Evolutionary conservation across 129 eudicot genomes (phyloP).

Genomic region (Ambrosia trifida): DNA sequence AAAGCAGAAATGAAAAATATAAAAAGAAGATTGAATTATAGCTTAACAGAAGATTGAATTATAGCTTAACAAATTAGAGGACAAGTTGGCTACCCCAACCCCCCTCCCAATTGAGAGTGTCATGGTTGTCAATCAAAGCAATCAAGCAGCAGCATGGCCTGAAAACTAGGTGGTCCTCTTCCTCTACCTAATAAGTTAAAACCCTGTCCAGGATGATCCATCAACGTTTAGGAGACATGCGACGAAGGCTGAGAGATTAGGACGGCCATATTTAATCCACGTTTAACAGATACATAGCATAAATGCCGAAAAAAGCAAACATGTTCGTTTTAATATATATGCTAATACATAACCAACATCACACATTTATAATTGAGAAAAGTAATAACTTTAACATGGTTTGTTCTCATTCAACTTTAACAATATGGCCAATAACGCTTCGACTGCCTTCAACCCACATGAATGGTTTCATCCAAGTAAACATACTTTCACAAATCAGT

Average conservation of each 20-base stretch:
- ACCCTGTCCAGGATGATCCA: constrained; percentile 45
- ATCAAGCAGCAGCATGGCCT: constrained; percentile 52
- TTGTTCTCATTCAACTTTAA: constrained; percentile 27
- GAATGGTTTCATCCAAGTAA: constrained; percentile 30
- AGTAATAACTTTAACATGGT: constrained; percentile 17
- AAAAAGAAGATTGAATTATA: neutral
- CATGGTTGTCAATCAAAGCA: constrained; percentile 39
- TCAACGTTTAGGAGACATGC: constrained; percentile 40
- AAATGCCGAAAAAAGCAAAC: neutral
- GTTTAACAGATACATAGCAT: neutral
- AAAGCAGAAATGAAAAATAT: constrained; percentile 23
- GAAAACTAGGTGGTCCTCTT: constrained; percentile 52
- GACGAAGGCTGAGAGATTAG: constrained; percentile 26
- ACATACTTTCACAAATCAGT: constrained; percentile 23
- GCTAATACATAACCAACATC: constrained; percentile 14
- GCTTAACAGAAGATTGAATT: constrained; percentile 10
- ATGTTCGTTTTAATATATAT: neutral
- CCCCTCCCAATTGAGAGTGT: constrained; percentile 26
- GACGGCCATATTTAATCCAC: constrained; percentile 42
- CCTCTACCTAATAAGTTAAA: constrained; percentile 45
- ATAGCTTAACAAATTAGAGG: constrained; percentile 16
- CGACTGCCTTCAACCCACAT: constrained; percentile 31
- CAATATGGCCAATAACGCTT: constrained; percentile 20
- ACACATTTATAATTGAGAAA: constrained; percentile 4
- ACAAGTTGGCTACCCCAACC: constrained; percentile 27